Evolutionary conservation across 2,329 filamentous ascomycete genomes (phyloP).

Genomic region (Trichoderma atrobrunneum): DNA sequence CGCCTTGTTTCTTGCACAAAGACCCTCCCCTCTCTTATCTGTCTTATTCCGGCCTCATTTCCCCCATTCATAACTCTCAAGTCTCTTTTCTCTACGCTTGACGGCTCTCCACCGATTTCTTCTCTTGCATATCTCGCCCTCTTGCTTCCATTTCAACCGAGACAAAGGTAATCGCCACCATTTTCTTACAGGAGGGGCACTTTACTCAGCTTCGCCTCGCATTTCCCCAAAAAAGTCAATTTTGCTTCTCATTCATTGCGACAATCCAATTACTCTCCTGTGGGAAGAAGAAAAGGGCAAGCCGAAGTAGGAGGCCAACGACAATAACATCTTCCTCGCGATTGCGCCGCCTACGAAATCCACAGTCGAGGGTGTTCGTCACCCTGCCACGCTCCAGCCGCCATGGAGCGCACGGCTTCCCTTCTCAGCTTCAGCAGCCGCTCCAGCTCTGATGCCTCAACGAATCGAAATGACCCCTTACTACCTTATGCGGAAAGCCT

Average conservation of each 20-base stretch:
- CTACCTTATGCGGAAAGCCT: constrained; percentile 34
- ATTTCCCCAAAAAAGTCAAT: background rate
- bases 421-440: constrained; percentile 36
- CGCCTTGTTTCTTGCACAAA: background rate
- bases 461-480: constrained; percentile 34
- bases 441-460: constrained; percentile 33
- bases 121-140: background rate
- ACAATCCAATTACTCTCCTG: background rate
- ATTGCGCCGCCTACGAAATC: background rate
- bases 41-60: background rate
- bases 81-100: background rate
- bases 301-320: background rate
- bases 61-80: background rate
- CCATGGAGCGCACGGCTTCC: constrained; percentile 31
- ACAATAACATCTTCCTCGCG: background rate
- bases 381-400: constrained; percentile 16
- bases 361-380: background rate
- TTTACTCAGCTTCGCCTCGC: background rate
- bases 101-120: background rate
- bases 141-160: background rate
- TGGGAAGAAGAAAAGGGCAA: background rate
- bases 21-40: background rate
- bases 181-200: background rate
- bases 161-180: background rate
- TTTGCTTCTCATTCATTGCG: background rate